Conservation (phyloP, 179 eudicot species). For the Heliamphora pulchella region DNA sequence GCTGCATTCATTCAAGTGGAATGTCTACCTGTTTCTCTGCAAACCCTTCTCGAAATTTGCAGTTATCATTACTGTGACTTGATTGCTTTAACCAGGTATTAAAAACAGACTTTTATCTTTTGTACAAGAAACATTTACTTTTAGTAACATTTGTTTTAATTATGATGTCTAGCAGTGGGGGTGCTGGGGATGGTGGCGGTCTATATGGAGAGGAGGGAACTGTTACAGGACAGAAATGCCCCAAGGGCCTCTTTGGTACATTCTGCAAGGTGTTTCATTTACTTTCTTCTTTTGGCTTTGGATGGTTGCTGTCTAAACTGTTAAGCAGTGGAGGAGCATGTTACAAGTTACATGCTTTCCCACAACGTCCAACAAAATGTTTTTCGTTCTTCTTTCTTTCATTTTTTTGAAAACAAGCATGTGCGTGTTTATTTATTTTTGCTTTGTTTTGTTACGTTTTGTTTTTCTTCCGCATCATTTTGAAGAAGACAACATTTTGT, state of each 20-base stretch:
- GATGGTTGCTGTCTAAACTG: not conserved
- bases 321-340: not conserved
- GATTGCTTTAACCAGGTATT: constrained; percentile 3
- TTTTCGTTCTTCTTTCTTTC: not conserved
- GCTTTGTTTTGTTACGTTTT: too few species aligned
- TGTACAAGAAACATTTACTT: not conserved
- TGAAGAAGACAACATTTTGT: too few species aligned
- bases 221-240: constrained; percentile 69
- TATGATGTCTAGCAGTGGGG: constrained; percentile 47
- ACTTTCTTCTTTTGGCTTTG: constrained; percentile 3
- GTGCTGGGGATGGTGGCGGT: constrained; percentile 62
- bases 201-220: constrained; percentile 70
- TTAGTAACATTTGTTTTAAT: not conserved
- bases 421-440: too few species aligned
- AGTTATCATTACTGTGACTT: not conserved
- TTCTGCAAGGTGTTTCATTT: constrained; percentile 51
- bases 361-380: not conserved
- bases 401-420: too few species aligned
- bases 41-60: not conserved
- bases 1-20: not conserved
- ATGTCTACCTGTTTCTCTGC: not conserved
- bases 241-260: constrained; percentile 79
- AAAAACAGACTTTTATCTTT: not conserved
- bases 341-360: not conserved
- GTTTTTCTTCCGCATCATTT: too few species aligned